These are phyloP conservation scores for Scutellaria barbata DNA, from an alignment of 257 asterid genomes.

Conservation along the genomic window DNA sequence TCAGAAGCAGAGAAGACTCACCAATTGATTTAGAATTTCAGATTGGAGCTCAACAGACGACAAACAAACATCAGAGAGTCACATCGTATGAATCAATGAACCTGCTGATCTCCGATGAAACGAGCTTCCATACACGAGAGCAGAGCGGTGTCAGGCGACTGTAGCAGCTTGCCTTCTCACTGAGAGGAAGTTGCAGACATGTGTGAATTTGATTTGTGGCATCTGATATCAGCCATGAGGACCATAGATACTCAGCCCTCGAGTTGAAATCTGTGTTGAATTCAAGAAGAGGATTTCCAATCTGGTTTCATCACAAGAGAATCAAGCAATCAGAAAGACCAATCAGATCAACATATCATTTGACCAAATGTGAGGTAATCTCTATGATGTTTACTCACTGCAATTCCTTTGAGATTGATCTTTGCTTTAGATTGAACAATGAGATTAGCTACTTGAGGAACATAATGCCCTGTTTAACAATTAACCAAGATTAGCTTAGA, in stretches of 20 bases:
- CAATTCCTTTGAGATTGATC: slow-evolving; percentile 61
- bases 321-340: neutral
- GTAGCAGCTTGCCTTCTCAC: slow-evolving; percentile 46
- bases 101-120: slow-evolving; percentile 45
- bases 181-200: slow-evolving; percentile 64
- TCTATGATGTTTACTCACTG: slow-evolving; percentile 43
- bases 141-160: slow-evolving; percentile 46
- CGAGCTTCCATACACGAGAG: slow-evolving; percentile 38
- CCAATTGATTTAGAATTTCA: slow-evolving; percentile 54
- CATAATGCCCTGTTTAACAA: slow-evolving; percentile 56
- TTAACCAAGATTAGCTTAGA: slow-evolving; percentile 7
- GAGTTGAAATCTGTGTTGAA: slow-evolving; percentile 66
- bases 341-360: neutral
- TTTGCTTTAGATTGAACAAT: slow-evolving; percentile 50
- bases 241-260: slow-evolving; percentile 67
- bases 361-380: neutral
- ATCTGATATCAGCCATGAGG: slow-evolving; percentile 91
- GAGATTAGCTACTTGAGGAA: slow-evolving; percentile 56
- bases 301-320: slow-evolving; percentile 46
- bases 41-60: slow-evolving; percentile 61
- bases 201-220: slow-evolving; percentile 48
- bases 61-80: slow-evolving; percentile 75
- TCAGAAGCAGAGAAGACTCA: slow-evolving; percentile 22
- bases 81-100: slow-evolving; percentile 64
- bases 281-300: slow-evolving; percentile 84